Evolutionary conservation across 805 yeast genomes (phyloP).

Genomic region (Candida bentonensis): DNA sequence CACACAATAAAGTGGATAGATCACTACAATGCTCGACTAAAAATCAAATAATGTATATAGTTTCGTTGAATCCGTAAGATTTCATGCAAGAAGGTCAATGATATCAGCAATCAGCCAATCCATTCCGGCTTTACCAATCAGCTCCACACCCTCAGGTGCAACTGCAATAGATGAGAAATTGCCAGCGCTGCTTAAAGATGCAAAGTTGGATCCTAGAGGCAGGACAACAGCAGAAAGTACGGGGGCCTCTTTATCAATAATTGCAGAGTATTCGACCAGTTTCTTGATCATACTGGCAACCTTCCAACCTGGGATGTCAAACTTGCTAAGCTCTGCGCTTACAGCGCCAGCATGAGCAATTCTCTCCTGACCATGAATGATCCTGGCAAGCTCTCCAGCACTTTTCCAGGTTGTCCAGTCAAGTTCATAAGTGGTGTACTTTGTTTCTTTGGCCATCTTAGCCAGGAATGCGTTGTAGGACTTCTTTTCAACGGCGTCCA

Average conservation of each 20-base stretch:
- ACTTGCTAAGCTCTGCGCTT: background rate
- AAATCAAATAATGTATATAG: conserved; percentile 3
- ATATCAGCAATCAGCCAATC: conserved; percentile 8
- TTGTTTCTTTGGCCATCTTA: background rate
- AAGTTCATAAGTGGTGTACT: background rate
- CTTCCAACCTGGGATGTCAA: background rate
- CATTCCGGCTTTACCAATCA: conserved; percentile 4
- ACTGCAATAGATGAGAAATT: background rate
- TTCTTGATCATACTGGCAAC: background rate
- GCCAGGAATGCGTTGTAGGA: background rate
- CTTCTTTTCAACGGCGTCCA: background rate
- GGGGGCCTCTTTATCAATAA: background rate
- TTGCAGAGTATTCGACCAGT: background rate
- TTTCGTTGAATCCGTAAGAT: background rate
- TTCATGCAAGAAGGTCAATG: background rate
- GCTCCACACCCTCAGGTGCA: background rate
- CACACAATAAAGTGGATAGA: conserved; percentile 16
- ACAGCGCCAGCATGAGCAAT: background rate
- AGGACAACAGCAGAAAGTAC: background rate
- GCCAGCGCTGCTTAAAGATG: background rate
- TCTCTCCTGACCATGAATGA: background rate
- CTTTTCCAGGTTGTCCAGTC: background rate
- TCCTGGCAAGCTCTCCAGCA: background rate
- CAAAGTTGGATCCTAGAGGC: background rate
- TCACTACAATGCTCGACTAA: conserved; percentile 12